Base-by-base conservation (phyloP, 371 early-diverging fungal species). In the Syncephalastrum sp. region DNA sequence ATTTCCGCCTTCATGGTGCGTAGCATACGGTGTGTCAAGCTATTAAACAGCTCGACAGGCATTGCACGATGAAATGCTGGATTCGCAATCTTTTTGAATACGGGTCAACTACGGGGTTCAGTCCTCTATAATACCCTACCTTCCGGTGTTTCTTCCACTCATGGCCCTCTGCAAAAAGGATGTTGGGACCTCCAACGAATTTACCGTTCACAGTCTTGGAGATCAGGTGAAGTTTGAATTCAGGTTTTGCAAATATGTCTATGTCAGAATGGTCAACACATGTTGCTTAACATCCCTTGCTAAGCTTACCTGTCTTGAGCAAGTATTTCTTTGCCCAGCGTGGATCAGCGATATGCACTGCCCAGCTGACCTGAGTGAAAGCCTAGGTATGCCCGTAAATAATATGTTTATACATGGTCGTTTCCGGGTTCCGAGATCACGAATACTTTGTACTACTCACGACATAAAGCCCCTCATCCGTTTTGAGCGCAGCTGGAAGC, bases 51-150 rank as follows among this genome's bases (percentile, higher is more conserved):
- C 16, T 56, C 53, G 21, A 59, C 64, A 38, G 64, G 64, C 59
- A 64, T 59, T 2, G 64, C 54, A 24, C 64, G 47, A n/a, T 59
- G 59, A 33, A 64, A 64, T 8, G 56, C 64, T 10, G 54, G 61
- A 41, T 61, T 56, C 42, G 51, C 56, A n/a, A 61, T 56, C 61
- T 60, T 47, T 46, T 13, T 19, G 47, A 2, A 19, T 25, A 33
- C 1, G 4, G 19, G 41, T 57, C 41, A 49, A 17, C n/a, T 1
- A 23, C 14, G 14, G n/a, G 21, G 48, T 41, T 48, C 15, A 19
- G 8, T 19, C 1, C 38, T 19, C 0, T 24, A 19, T 14, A 3
- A 19, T 14, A n/a, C 19, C 46, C 24, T 29, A 61, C 61, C 61
- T 61, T 61, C 19, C 61, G 47, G n/a, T 56, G 55, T 27, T 48